Percentiles rank a stretch among this genome's conserved stretches.
Conservation (phyloP, 2,329 filamentous ascomycete genomes). For the Colletotrichum lindemuthianum region DNA sequence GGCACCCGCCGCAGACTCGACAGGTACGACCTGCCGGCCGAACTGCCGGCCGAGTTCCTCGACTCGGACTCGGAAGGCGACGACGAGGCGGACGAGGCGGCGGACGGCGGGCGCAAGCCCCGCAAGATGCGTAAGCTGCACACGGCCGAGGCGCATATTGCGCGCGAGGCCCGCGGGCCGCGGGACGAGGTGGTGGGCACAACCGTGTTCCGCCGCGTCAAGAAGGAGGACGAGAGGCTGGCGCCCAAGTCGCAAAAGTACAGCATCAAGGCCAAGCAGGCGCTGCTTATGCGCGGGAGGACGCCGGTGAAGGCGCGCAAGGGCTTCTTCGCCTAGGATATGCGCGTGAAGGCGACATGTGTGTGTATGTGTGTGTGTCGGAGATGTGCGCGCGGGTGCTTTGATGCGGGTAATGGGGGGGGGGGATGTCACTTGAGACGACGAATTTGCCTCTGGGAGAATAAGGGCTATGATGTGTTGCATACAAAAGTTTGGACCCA, state of each 20-base stretch:
- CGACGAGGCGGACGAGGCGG: slow-evolving; percentile 42
- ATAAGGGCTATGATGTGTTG: too few species aligned
- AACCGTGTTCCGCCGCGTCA: slow-evolving; percentile 63
- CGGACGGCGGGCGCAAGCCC: slow-evolving; percentile 39
- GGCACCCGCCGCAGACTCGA: slow-evolving; percentile 41
- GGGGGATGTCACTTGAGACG: too few species aligned
- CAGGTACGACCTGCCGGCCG: slow-evolving; percentile 52
- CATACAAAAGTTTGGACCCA: too few species aligned
- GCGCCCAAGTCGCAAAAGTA: slow-evolving; percentile 59
- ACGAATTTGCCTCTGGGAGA: too few species aligned
- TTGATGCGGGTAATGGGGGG: too few species aligned
- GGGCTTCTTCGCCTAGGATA: slow-evolving; percentile 55
- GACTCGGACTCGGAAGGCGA: slow-evolving; percentile 61
- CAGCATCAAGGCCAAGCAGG: slow-evolving; percentile 53
- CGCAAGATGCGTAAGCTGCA: slow-evolving; percentile 57
- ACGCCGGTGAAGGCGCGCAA: slow-evolving; percentile 46
- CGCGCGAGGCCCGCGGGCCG: slow-evolving; percentile 46
- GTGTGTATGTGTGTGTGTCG: too few species aligned
- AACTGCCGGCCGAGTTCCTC: slow-evolving; percentile 65
- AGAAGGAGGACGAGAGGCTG: slow-evolving; percentile 56
- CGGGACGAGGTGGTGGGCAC: slow-evolving; percentile 61
- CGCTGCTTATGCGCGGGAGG: slow-evolving; percentile 58
- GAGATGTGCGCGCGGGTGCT: too few species aligned
- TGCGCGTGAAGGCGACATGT: background rate
- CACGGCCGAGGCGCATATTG: slow-evolving; percentile 49